These are phyloP conservation scores for Podaxis sp. DNA, from an alignment of 768 basidiomycete species.

Conservation along the genomic window DNA sequence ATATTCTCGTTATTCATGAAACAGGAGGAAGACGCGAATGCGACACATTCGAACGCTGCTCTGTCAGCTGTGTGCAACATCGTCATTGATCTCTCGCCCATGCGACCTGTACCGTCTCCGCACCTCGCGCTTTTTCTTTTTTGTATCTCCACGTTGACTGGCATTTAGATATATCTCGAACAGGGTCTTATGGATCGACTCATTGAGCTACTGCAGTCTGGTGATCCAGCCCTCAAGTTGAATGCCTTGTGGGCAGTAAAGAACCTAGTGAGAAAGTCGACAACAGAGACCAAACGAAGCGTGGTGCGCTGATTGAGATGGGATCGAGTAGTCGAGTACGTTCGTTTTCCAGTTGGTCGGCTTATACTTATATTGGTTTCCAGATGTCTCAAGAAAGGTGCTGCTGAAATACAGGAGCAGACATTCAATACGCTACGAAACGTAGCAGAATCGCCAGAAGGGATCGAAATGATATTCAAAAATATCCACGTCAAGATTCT, in stretches of 20 bases:
- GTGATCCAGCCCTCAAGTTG: slow-evolving; percentile 53
- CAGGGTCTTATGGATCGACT: slow-evolving; percentile 65
- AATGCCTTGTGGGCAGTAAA: slow-evolving; percentile 87
- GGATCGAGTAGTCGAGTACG: slow-evolving; percentile 53
- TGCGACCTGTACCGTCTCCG: slow-evolving; percentile 52
- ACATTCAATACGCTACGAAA: slow-evolving; percentile 64
- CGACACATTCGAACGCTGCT: slow-evolving; percentile 52
- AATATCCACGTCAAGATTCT: slow-evolving; percentile 36
- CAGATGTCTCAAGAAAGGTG: slow-evolving; percentile 53
- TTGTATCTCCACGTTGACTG: background rate
- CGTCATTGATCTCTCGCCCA: slow-evolving; percentile 80
- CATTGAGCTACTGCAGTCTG: slow-evolving; percentile 45
- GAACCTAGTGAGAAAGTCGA: slow-evolving; percentile 70
- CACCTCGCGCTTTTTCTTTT: slow-evolving; percentile 1
- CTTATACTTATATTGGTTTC: slow-evolving; percentile 1
- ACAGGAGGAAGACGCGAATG: slow-evolving; percentile 55
- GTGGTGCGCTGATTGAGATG: slow-evolving; percentile 73
- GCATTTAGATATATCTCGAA: slow-evolving; percentile 53
- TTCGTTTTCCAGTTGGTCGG: slow-evolving; percentile 1
- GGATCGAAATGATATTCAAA: slow-evolving; percentile 56
- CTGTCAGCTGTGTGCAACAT: slow-evolving; percentile 80
- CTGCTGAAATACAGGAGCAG: slow-evolving; percentile 63
- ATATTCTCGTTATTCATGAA: slow-evolving; percentile 50
- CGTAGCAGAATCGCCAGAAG: slow-evolving; percentile 58
- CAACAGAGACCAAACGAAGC: slow-evolving; percentile 51